These are phyloP conservation scores for Alternaria sp. DNA, from an alignment of 2,329 filamentous ascomycete genomes.

Conservation along the genomic window DNA sequence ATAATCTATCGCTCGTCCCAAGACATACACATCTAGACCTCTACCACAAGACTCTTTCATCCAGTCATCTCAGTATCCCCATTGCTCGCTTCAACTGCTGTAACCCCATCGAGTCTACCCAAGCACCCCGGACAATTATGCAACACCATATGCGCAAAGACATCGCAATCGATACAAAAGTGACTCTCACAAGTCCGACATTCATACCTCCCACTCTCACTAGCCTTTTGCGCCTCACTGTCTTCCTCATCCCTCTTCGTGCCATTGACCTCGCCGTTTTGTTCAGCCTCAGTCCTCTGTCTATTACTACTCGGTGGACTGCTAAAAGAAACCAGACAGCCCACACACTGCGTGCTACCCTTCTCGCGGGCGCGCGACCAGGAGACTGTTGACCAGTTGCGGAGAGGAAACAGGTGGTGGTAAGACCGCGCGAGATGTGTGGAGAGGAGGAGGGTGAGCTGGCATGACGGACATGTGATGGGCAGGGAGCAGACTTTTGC, in stretches of 20 bases:
- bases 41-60: slow-evolving; percentile 1
- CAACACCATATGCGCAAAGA: slow-evolving; percentile 91
- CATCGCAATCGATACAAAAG: slow-evolving; percentile 98
- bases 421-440: slow-evolving; percentile 61
- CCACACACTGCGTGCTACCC: slow-evolving; percentile 69
- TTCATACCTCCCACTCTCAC: slow-evolving; percentile 86
- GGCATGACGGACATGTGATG: slow-evolving; percentile 88
- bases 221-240: slow-evolving; percentile 58
- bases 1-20: neutral
- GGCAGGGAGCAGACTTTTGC: slow-evolving; percentile 90
- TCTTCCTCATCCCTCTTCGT: slow-evolving; percentile 34
- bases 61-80: slow-evolving; percentile 42
- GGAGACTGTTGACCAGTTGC: slow-evolving; percentile 88
- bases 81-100: slow-evolving; percentile 13
- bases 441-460: slow-evolving; percentile 89
- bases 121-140: slow-evolving; percentile 96
- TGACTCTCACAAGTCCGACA: slow-evolving; percentile 87
- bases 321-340: slow-evolving; percentile 79
- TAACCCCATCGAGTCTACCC: slow-evolving; percentile 39
- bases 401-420: slow-evolving; percentile 58
- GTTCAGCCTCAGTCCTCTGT: slow-evolving; percentile 15
- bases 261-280: slow-evolving; percentile 19
- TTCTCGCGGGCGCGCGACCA: slow-evolving; percentile 72
- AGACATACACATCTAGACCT: neutral
- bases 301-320: slow-evolving; percentile 22